Conservation (phyloP, 2,329 filamentous ascomycete genomes). For the Teratosphaeria zuluensis region DNA sequence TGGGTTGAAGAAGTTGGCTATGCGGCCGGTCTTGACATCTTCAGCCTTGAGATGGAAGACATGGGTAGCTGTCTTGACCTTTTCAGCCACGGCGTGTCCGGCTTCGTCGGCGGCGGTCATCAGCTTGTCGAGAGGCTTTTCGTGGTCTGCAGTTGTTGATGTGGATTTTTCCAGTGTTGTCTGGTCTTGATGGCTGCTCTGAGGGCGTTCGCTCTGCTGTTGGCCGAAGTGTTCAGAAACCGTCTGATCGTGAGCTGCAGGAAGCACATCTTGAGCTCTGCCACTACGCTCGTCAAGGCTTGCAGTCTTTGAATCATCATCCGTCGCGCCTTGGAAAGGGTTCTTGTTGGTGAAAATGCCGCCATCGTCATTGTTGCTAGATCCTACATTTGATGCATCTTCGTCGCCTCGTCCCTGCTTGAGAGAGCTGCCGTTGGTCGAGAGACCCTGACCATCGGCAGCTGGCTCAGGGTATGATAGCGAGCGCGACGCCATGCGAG, state of each 20-base stretch:
- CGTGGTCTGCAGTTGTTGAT: background rate
- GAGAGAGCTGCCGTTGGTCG: background rate
- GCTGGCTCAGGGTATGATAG: background rate
- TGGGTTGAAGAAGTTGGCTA: constrained; percentile 2
- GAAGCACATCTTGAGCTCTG: background rate
- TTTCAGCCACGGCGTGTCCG: background rate
- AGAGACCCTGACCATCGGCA: background rate
- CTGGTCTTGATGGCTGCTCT: background rate
- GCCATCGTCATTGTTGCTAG: background rate
- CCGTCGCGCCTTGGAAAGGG: background rate
- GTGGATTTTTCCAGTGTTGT: background rate
- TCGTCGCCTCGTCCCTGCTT: background rate
- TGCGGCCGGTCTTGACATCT: background rate
- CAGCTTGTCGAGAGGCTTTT: background rate
- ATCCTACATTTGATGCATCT: background rate
- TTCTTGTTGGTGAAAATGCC: background rate
- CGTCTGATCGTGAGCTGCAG: background rate
- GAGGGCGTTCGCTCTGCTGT: background rate
- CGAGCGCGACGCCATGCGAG: background rate
- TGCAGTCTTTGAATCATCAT: background rate
- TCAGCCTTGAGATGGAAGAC: constrained; percentile 1
- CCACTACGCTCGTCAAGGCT: background rate
- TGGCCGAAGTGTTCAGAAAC: no score
- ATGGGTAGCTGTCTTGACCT: constrained; percentile 2
- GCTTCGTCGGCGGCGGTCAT: background rate